These are phyloP conservation scores for Aspergillus fructus DNA, from an alignment of 2,329 filamentous ascomycete species.

Conservation along the genomic window DNA sequence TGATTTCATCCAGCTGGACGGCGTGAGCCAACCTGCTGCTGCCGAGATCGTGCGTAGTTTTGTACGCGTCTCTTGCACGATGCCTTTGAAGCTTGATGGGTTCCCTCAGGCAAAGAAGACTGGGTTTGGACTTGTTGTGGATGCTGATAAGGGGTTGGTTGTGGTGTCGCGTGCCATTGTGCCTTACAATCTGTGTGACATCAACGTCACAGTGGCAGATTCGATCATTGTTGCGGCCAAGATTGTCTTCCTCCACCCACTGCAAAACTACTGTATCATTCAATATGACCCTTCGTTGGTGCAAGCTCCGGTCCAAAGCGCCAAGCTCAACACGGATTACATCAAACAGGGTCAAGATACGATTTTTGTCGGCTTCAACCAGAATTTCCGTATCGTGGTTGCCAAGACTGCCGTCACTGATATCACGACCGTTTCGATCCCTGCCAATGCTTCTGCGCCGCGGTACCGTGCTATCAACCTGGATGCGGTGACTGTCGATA, in stretches of 20 bases:
- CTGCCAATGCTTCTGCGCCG: constrained; percentile 86
- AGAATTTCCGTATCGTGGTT: constrained; percentile 89
- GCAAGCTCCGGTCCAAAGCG: constrained; percentile 88
- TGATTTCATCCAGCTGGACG: constrained; percentile 88
- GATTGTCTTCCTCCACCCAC: constrained; percentile 90
- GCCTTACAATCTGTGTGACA: constrained; percentile 94
- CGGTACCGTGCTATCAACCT: constrained; percentile 93
- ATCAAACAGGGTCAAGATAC: constrained; percentile 93
- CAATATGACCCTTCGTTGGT: constrained; percentile 92
- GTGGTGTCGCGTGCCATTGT: constrained; percentile 92
- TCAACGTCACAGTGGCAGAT: constrained; percentile 93
- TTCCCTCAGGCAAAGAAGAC: constrained; percentile 93
- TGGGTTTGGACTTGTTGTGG: constrained; percentile 95
- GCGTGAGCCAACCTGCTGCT: constrained; percentile 84
- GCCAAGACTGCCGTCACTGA: constrained; percentile 94
- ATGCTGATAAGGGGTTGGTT: constrained; percentile 92
- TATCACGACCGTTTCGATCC: constrained; percentile 94
- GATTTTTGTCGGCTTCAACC: constrained; percentile 97
- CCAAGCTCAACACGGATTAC: constrained; percentile 74
- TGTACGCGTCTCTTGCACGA: constrained; percentile 85
- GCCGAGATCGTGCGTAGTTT: constrained; percentile 93
- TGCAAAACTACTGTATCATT: constrained; percentile 95
- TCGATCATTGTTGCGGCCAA: constrained; percentile 93
- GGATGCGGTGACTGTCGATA: constrained; percentile 96
- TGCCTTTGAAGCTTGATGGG: constrained; percentile 96